These are phyloP conservation scores for Vachellia pachyceras DNA, from an alignment of 306 rosid species.

Conservation along the genomic window DNA sequence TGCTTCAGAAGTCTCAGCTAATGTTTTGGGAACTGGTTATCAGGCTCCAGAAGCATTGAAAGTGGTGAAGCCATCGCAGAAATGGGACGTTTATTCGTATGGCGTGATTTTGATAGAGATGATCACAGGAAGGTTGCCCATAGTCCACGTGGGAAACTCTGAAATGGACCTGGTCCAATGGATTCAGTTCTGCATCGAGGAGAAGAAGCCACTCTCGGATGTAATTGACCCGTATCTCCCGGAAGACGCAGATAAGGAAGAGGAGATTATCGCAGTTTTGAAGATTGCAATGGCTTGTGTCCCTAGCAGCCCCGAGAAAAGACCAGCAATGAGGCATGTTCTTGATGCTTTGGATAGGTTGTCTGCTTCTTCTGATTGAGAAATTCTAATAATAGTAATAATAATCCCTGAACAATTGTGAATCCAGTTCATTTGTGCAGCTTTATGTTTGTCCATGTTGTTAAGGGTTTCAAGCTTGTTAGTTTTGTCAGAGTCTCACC, in stretches of 20 bases:
- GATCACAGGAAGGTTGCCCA: conserved; percentile 81
- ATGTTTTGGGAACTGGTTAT: conserved; percentile 62
- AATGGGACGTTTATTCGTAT: conserved; percentile 93
- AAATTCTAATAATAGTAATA: conserved; percentile 12
- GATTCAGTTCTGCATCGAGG: conserved; percentile 94
- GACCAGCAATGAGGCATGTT: conserved; percentile 91
- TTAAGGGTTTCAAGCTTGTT: conserved; percentile 34
- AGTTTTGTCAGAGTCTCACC: conserved; percentile 34
- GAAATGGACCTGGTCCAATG: conserved; percentile 95
- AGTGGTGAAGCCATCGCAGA: conserved; percentile 94
- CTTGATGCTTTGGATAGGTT: conserved; percentile 79
- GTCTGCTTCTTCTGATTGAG: conserved; percentile 60
- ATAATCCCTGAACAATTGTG: conserved; percentile 26
- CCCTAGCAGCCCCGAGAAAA: conserved; percentile 79
- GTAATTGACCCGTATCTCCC: conserved; percentile 76
- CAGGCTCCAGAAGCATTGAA: conserved; percentile 91
- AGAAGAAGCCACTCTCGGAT: conserved; percentile 85
- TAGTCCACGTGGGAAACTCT: conserved; percentile 72
- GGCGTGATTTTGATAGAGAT: conserved; percentile 91
- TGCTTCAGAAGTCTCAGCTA: conserved; percentile 50
- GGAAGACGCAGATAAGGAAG: conserved; percentile 75
- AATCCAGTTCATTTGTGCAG: conserved; percentile 46
- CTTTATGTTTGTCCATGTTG: conserved; percentile 29
- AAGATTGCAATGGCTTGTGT: conserved; percentile 96
- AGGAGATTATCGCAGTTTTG: conserved; percentile 80